Evolutionary conservation across 78 protist species (phyloP).

Genomic region (Cavenderia fasciculata): DNA sequence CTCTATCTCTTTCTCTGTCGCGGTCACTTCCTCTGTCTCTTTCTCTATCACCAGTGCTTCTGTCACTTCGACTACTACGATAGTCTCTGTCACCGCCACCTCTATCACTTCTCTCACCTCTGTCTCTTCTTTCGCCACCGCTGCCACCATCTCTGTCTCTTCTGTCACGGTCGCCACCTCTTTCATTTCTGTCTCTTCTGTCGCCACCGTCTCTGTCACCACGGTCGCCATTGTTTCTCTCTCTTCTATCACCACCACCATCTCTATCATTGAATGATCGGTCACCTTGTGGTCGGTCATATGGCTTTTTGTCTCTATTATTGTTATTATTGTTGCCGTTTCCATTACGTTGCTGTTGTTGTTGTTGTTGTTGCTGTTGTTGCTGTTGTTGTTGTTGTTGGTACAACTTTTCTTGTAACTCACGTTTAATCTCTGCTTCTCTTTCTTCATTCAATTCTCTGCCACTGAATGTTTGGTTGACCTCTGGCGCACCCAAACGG

Average conservation of each 20-base stretch:
- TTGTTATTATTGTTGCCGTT: constrained; percentile 22
- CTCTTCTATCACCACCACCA: background rate
- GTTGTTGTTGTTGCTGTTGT: background rate
- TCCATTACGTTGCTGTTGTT: background rate
- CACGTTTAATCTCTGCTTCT: constrained; percentile 23
- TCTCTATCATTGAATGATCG: constrained; percentile 9
- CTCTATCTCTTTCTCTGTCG: constrained; percentile 19
- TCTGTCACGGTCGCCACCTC: background rate
- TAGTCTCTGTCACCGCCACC: constrained; percentile 16
- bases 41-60: background rate
- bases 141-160: background rate
- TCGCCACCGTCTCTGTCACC: background rate
- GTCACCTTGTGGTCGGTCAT: background rate
- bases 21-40: constrained; percentile 23
- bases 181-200: background rate
- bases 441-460: constrained; percentile 34
- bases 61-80: constrained; percentile 11
- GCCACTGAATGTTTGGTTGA: constrained; percentile 68
- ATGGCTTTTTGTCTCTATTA: constrained; percentile 3
- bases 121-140: background rate
- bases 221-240: constrained; percentile 6
- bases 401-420: background rate
- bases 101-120: background rate
- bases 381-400: background rate
- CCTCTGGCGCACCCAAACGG: constrained; percentile 80